Evolutionary conservation across 1,284 basidiomycete genomes (phyloP).

Genomic region (Irpex rosettiformis): DNA sequence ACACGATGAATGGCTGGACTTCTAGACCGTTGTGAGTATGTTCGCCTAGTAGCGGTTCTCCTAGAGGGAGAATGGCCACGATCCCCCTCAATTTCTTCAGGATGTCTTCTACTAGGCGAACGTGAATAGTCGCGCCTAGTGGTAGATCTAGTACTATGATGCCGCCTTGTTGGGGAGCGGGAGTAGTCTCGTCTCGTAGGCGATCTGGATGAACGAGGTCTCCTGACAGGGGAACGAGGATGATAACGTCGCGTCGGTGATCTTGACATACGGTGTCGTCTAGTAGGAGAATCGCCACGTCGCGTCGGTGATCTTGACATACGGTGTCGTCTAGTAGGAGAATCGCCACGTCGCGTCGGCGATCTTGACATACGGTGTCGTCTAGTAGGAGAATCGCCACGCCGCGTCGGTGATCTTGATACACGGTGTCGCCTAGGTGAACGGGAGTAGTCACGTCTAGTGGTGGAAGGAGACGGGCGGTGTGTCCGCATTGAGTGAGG

Average conservation of each 20-base stretch:
- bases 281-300: background rate
- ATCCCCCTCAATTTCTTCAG: background rate
- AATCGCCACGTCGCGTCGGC: background rate
- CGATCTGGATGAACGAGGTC: background rate
- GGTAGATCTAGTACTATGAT: background rate
- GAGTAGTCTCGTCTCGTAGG: background rate
- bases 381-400: background rate
- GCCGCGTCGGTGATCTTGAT: background rate
- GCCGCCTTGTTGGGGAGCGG: background rate
- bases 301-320: background rate
- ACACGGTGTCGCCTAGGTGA: background rate
- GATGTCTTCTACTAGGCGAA: background rate
- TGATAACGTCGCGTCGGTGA: background rate
- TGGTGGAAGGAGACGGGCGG: background rate
- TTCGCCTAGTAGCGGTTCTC: background rate
- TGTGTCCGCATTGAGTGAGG: background rate
- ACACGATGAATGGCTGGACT: background rate
- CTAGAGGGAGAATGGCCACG: background rate
- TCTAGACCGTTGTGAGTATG: background rate
- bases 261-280: background rate
- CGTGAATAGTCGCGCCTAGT: background rate
- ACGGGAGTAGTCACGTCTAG: background rate
- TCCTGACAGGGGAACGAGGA: background rate
- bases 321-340: background rate
- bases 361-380: background rate